A percentile compares a stretch with the other conserved stretches of the same genome.
These are phyloP conservation scores for Fusarium equiseti DNA, from an alignment of 2,329 filamentous ascomycete species.

Conservation along the genomic window DNA sequence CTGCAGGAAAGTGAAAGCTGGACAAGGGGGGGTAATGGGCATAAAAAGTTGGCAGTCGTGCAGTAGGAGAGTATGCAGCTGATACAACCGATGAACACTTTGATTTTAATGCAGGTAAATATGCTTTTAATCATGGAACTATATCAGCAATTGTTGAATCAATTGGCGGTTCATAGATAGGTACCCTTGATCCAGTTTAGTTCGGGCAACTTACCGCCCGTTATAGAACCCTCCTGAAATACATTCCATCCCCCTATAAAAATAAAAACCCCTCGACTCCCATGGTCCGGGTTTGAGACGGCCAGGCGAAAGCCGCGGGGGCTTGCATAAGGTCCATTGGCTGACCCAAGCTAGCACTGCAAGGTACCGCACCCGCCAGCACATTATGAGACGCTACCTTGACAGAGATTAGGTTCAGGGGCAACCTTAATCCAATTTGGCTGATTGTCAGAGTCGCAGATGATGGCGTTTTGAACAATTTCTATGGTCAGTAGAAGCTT, in stretches of 20 bases:
- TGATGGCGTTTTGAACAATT: slow-evolving; percentile 6
- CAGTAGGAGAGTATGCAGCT: slow-evolving; percentile 28
- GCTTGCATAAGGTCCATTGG: slow-evolving; percentile 30
- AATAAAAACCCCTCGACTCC: neutral
- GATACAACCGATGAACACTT: slow-evolving; percentile 7
- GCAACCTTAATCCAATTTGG: slow-evolving; percentile 10
- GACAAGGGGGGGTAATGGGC: slow-evolving; percentile 13
- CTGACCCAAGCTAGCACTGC: slow-evolving; percentile 25
- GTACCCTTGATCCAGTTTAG: neutral
- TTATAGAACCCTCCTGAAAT: slow-evolving; percentile 26
- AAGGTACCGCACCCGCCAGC: slow-evolving; percentile 34
- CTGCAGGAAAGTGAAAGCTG: slow-evolving; percentile 21
- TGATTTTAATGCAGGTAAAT: neutral
- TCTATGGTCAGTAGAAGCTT: slow-evolving; percentile 12
- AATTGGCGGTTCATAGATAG: neutral
- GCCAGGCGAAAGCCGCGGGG: slow-evolving; percentile 28
- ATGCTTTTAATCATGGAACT: neutral
- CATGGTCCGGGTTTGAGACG: slow-evolving; percentile 37
- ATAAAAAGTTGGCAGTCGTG: slow-evolving; percentile 28
- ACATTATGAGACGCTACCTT: slow-evolving; percentile 31
- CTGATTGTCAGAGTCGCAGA: slow-evolving; percentile 14
- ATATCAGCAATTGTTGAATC: neutral
- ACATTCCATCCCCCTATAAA: slow-evolving; percentile 12
- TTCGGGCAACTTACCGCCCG: slow-evolving; percentile 5
- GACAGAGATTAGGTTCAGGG: slow-evolving; percentile 35